Conservation (phyloP, 768 basidiomycete species). For the Tylopilus sp. region DNA sequence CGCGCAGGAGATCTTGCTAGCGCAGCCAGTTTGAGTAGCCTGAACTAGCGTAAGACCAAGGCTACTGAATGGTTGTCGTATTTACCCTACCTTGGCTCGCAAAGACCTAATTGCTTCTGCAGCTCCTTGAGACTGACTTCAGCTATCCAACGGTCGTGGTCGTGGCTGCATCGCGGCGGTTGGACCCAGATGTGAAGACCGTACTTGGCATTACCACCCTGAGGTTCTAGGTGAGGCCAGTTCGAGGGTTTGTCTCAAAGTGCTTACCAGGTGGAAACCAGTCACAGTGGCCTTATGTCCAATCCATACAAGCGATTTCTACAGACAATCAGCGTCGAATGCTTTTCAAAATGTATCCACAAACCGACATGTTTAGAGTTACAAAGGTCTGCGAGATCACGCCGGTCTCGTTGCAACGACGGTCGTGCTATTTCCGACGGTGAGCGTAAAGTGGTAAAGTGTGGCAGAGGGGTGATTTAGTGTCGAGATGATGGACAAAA, state of each 20-base stretch:
- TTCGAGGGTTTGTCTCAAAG: not conserved
- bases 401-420: constrained; percentile 43
- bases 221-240: not conserved
- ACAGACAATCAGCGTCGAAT: not conserved
- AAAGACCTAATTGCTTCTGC: constrained; percentile 24
- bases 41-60: constrained; percentile 9
- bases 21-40: constrained; percentile 37
- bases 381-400: constrained; percentile 35
- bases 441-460: too few species aligned
- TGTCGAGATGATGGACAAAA: too few species aligned
- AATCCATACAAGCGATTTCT: constrained; percentile 19
- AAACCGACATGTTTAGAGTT: constrained; percentile 16
- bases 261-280: constrained; percentile 24
- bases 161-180: constrained; percentile 27
- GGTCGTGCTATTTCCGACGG: constrained; percentile 31
- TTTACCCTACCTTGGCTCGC: constrained; percentile 38
- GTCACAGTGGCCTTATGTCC: constrained; percentile 22
- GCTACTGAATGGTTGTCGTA: not conserved
- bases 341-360: not conserved
- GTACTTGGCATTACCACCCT: constrained; percentile 40
- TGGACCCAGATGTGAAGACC: constrained; percentile 25
- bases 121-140: constrained; percentile 34
- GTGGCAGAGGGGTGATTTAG: too few species aligned
- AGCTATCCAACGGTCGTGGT: constrained; percentile 34
- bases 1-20: constrained; percentile 34